Conservation (phyloP, 2,329 filamentous ascomycete genomes). For the Fusarium sublunatum region DNA sequence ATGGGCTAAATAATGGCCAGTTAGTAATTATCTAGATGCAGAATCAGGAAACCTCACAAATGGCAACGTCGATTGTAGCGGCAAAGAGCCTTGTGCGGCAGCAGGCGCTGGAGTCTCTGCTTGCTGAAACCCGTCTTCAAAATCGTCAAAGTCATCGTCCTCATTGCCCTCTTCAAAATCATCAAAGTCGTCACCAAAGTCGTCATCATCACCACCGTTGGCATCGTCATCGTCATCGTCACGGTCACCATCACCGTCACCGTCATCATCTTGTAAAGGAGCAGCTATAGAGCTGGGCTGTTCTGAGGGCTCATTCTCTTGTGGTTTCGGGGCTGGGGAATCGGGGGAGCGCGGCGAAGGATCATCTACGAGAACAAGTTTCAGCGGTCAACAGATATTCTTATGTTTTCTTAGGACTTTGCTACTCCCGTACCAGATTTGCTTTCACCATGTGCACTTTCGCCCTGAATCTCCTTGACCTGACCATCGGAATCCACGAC, state of each 20-base stretch:
- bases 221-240: constrained; percentile 41
- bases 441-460: constrained; percentile 34
- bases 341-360: constrained; percentile 45
- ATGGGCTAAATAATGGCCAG: constrained; percentile 64
- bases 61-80: constrained; percentile 57
- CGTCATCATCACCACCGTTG: constrained; percentile 55
- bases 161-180: constrained; percentile 70
- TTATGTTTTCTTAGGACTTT: constrained; percentile 35
- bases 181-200: constrained; percentile 70
- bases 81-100: constrained; percentile 46
- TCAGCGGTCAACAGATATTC: constrained; percentile 43
- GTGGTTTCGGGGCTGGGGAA: constrained; percentile 45
- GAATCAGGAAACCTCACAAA: constrained; percentile 53
- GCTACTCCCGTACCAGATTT: constrained; percentile 47
- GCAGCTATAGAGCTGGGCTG: constrained; percentile 28
- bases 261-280: constrained; percentile 30
- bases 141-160: constrained; percentile 72
- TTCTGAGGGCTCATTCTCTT: constrained; percentile 48
- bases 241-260: constrained; percentile 44
- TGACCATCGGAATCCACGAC: constrained; percentile 60
- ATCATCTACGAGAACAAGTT: constrained; percentile 42
- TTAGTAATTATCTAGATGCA: constrained; percentile 8
- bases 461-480: constrained; percentile 47
- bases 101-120: constrained; percentile 53
- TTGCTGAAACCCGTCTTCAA: constrained; percentile 77